Evolutionary conservation across 2,329 filamentous ascomycete genomes (phyloP), one percentile per base, ranked within the genome.

Genomic region (Aspergillus quadricinctus): DNA sequence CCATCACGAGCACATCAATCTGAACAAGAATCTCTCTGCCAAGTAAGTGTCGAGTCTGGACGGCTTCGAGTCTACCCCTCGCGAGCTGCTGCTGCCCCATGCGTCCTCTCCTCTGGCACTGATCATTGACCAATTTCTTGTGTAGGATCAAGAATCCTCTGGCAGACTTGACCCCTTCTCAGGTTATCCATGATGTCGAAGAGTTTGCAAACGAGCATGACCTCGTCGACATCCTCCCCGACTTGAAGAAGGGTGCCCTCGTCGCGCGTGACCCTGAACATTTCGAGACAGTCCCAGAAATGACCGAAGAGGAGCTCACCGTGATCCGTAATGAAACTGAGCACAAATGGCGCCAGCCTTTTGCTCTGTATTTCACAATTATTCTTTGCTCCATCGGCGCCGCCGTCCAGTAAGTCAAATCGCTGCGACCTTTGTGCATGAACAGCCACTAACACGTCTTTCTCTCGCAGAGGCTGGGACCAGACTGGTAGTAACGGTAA

Each of bases 371-470:
- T 64, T 75, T 78, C 55, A 80, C 78, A 8, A 79, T 83, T 59
- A 74, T 79, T 43, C 72, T 81, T 17, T 81, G 78, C 63, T 81
- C 79, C 1, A 74, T 83, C 48, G 80, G 77, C 45, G 79, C 80
- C 51, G 78, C 79, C 8, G 77, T 81, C 0, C 80, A 83, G 72
- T 74, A 67, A 57, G 77, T 72, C 41, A 7, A 29, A 21, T 11
- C 29, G n/a, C 23, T 50, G 31, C 31, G 31, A 35, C 5, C 4
- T 14, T 21, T 4, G 4, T 21, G 11, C 27, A 9, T 8, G 23
- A 6, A 8, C 10, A 23, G 14, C 10, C 10, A 3, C 49, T 58
- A 52, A 50, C 28, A 7, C 9, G 2, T 50, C 56, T 25, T 58
- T 45, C 27, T 48, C 14, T 25, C 29, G 54, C 37, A 69, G 66